Evolutionary conservation across 2,329 filamentous ascomycete species (phyloP), one percentile per base, ranked within the genome.

Genomic region (Phialophora verrucosa): DNA sequence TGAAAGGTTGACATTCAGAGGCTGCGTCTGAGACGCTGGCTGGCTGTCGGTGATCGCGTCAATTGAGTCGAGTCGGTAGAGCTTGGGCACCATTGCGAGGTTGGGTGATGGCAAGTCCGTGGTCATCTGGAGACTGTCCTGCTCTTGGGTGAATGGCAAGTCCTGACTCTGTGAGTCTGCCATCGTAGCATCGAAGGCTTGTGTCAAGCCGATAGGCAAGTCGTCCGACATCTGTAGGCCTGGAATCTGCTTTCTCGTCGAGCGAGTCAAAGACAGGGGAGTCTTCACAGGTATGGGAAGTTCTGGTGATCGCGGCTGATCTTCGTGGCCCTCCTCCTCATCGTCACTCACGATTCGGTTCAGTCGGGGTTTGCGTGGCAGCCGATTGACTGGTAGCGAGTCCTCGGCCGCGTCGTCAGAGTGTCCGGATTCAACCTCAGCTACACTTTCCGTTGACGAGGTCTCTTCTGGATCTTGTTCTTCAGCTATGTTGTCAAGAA

Each of bases 171-270:
- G 68, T 66, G 83, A 81, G 44, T 86, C 88, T 56, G 91, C 92
- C 87, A 97, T 90, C 0, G 93, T 97, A 12, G 92, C 92, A 4
- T 91, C 91, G 75, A 97, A 97, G 69, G 95, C 94, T 73, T 97
- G 93, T 0, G 92, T 96, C 53, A 97, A 83, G 10, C 92, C 91
- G 50, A 96, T 76, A 5, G 82, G 78, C 59, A 79, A 73, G 49
- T 77, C 75, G 54, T 75, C 75, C 65, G 74, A 82, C 76, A 71
- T 80, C 74, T 88, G 86, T 23, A 92, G 79, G 1, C 88, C 89
- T 3, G 90, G 90, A 65, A 92, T 90, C 71, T 90, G 85, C 78
- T 90, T 91, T 66, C 85, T 88, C 2, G 88, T 88, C 3, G 88
- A 90, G 49, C 88, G 85, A n/a, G 90, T 76, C 1, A 90, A 86